A percentile compares a stretch with the other conserved stretches of the same genome.
Conservation (phyloP, 352 stramenopile genomes). For the Phytophthora constricta region DNA sequence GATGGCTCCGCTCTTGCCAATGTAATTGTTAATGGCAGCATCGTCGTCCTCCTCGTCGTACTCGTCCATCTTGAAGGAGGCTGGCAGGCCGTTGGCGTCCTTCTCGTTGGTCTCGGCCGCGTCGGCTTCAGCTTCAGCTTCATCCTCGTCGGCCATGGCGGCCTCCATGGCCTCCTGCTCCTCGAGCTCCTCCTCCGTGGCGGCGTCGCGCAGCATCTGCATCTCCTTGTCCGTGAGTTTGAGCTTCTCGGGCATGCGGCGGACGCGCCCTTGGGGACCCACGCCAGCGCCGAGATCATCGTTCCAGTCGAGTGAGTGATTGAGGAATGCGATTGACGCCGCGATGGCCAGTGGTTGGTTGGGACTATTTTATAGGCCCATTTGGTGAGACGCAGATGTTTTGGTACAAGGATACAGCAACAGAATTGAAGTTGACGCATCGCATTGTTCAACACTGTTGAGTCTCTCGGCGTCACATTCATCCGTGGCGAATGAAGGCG, state of each 20-base stretch:
- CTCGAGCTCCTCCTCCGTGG: conserved; percentile 74
- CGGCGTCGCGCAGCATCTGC: conserved; percentile 79
- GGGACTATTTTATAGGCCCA: neutral
- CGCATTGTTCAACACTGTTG: no score
- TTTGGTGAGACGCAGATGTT: neutral
- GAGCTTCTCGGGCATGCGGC: conserved; percentile 84
- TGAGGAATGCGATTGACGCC: neutral
- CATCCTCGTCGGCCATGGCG: conserved; percentile 57
- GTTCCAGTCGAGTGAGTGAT: neutral
- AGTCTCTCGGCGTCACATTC: no score
- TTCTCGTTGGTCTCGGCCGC: conserved; percentile 28
- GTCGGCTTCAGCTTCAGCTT: conserved; percentile 25
- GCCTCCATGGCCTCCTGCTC: conserved; percentile 64
- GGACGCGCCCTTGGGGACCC: conserved; percentile 48
- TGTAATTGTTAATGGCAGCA: conserved; percentile 81
- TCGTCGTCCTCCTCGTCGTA: conserved; percentile 90
- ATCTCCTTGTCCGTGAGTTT: conserved; percentile 87
- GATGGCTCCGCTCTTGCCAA: conserved; percentile 45
- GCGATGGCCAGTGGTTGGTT: neutral
- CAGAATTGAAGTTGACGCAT: no score
- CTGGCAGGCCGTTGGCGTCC: conserved; percentile 59
- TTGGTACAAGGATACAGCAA: no score
- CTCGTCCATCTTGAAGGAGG: conserved; percentile 88
- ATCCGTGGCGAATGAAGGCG: no score
- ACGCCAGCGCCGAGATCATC: conserved; percentile 45